Percentiles rank a stretch among this genome's conserved stretches.
Evolutionary conservation across 2,329 filamentous ascomycete species (phyloP).

Genomic region (Diaporthe ilicicola): DNA sequence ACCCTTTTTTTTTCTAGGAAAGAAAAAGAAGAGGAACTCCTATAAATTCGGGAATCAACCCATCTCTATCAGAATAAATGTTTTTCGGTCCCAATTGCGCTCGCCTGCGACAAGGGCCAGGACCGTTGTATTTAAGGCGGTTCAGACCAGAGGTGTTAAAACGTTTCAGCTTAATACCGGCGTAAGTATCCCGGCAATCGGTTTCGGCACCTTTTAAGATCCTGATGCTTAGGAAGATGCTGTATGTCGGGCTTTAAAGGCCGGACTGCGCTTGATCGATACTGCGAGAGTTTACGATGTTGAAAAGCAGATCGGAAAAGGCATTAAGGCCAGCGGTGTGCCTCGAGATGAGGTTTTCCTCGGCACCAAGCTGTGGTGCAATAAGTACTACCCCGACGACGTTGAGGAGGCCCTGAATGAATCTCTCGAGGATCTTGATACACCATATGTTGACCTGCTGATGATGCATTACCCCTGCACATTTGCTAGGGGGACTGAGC

Average conservation of each 20-base stretch:
- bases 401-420: background rate
- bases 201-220: constrained; percentile 44
- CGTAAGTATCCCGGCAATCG: constrained; percentile 41
- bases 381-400: background rate
- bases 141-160: too few species aligned
- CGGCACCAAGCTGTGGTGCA: constrained; percentile 10
- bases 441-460: background rate
- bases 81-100: too few species aligned
- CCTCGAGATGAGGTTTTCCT: background rate
- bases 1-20: too few species aligned
- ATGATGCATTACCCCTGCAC: constrained; percentile 14
- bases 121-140: too few species aligned
- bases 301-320: constrained; percentile 37
- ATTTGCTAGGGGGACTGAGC: background rate
- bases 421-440: background rate
- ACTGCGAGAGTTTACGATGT: constrained; percentile 39
- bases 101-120: too few species aligned
- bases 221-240: constrained; percentile 40
- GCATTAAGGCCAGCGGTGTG: constrained; percentile 33
- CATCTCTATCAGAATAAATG: too few species aligned
- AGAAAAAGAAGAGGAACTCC: too few species aligned
- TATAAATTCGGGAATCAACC: too few species aligned
- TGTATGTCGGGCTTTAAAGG: constrained; percentile 39
- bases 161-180: constrained; percentile 37
- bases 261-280: constrained; percentile 47